Evolutionary conservation across 1,139 yeast species (phyloP), one percentile per base, ranked within the genome.

Genomic region (Saccharomycopsis hybrid): DNA sequence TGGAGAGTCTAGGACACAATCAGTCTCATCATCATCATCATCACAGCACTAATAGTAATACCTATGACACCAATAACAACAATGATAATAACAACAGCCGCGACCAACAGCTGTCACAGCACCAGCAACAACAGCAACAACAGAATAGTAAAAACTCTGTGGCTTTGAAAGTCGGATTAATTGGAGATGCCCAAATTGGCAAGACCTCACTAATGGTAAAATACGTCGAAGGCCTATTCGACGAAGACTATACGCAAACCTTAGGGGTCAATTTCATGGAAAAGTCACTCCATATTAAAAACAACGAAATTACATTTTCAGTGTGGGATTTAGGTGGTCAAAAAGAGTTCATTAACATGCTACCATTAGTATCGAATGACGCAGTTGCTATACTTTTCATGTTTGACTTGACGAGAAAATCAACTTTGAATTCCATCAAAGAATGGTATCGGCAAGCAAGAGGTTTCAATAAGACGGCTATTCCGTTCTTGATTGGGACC

Each of bases 321-420:
- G 84, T 92, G 40, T 92, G 97, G 96, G 99, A 92, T 66, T 71
- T 92, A 25, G 99, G 99, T 31, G 99, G 99, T 0, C 96, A 90
- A 60, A 78, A 89, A 53, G 98, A 94, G 65, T 92, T 90, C 65
- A 89, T 90, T 54, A 92, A 92, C 65, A 92, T 92, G 99, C 71
- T 94, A 47, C 97, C 97, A 28, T 70, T 92, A 54, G 97, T 94
- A 7, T 85, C 95, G n/a, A 84, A 86, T 57, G 97, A 92, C 56
- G 95, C 98, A 1, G 95, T 90, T 7, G 97, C 97, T 2, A 80
- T 92, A 36, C 73, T 94, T 49, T 90, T 90, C 62, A 81, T 88
- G 83, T 92, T 94, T 70, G 98, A 92, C 67, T 71, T 92, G 54
- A 86, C 97, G 1, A 74, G 97, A 46, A 87, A 86, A 58, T 80